Conservation (phyloP, 495 filamentous ascomycete species). For the Thozetella sp. region DNA sequence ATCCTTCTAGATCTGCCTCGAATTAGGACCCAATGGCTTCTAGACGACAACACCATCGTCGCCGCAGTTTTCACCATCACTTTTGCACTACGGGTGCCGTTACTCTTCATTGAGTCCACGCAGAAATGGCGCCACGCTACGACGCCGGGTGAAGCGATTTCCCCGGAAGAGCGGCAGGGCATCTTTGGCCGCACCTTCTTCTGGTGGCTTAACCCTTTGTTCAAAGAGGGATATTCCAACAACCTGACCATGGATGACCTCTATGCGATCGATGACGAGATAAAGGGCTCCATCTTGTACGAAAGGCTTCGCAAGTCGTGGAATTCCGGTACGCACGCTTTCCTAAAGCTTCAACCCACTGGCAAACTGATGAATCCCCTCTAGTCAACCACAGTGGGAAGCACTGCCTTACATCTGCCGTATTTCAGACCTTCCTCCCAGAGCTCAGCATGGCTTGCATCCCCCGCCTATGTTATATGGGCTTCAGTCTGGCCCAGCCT, state of each 20-base stretch:
- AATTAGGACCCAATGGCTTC: constrained; percentile 38
- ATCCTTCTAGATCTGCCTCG: constrained; percentile 51
- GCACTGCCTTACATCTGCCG: constrained; percentile 13
- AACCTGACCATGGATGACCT: constrained; percentile 23
- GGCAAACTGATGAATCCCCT: background rate
- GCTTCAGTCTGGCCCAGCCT: constrained; percentile 20
- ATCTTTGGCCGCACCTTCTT: constrained; percentile 24
- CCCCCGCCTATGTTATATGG: constrained; percentile 15
- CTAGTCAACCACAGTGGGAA: constrained; percentile 11
- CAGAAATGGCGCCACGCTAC: constrained; percentile 48
- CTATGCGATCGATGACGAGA: constrained; percentile 11
- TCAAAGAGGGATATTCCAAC: constrained; percentile 21
- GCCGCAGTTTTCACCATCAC: constrained; percentile 12
- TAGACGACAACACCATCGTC: constrained; percentile 5
- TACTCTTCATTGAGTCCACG: constrained; percentile 49
- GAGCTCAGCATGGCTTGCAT: constrained; percentile 13
- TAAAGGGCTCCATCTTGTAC: constrained; percentile 8
- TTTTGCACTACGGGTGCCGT: constrained; percentile 16
- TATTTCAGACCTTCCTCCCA: constrained; percentile 9
- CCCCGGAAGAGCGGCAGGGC: constrained; percentile 25
- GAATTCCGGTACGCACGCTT: constrained; percentile 3
- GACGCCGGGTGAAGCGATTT: constrained; percentile 25
- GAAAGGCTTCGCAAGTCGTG: constrained; percentile 7
- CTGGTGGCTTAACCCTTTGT: constrained; percentile 33
- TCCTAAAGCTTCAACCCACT: background rate